Evolutionary conservation across 1,284 basidiomycete genomes (phyloP).

Genomic region (Trichosporon ovoides): DNA sequence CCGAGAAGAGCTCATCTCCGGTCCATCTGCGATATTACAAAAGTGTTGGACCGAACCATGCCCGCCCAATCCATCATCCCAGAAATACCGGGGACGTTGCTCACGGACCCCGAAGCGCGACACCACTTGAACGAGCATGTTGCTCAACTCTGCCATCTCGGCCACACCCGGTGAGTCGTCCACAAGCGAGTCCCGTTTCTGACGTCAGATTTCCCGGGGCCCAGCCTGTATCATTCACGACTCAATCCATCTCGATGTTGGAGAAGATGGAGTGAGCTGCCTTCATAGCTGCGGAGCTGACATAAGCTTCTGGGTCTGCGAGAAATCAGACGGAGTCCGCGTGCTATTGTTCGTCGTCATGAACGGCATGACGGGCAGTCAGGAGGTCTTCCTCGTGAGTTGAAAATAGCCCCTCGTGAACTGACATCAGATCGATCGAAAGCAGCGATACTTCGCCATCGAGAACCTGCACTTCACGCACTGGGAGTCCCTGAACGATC

Average conservation of each 20-base stretch:
- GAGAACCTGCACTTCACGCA: conserved; percentile 81
- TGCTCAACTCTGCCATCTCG: conserved; percentile 60
- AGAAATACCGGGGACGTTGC: conserved; percentile 41
- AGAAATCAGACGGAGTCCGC: conserved; percentile 97
- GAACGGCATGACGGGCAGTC: conserved; percentile 54
- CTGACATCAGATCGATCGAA: conserved; percentile 76
- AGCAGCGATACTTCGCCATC: conserved; percentile 76
- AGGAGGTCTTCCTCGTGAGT: conserved; percentile 73
- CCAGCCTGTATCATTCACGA: conserved; percentile 83
- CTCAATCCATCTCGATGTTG: conserved; percentile 64
- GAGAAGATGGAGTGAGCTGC: conserved; percentile 61
- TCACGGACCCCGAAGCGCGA: conserved; percentile 53
- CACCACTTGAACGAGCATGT: conserved; percentile 61
- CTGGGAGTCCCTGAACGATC: conserved; percentile 61
- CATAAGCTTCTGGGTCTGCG: conserved; percentile 93
- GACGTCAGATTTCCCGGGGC: conserved; percentile 75
- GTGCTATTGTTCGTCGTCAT: conserved; percentile 77
- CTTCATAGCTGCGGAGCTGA: no score
- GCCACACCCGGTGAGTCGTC: conserved; percentile 54
- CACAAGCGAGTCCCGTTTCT: conserved; percentile 3
- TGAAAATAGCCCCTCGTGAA: background rate
- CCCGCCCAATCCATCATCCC: conserved; percentile 35
- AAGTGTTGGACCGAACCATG: no score
- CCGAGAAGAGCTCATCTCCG: no score
- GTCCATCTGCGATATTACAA: no score